These are phyloP conservation scores for Nicotiana rustica DNA, from an alignment of 305 asterid species.

Conservation along the genomic window DNA sequence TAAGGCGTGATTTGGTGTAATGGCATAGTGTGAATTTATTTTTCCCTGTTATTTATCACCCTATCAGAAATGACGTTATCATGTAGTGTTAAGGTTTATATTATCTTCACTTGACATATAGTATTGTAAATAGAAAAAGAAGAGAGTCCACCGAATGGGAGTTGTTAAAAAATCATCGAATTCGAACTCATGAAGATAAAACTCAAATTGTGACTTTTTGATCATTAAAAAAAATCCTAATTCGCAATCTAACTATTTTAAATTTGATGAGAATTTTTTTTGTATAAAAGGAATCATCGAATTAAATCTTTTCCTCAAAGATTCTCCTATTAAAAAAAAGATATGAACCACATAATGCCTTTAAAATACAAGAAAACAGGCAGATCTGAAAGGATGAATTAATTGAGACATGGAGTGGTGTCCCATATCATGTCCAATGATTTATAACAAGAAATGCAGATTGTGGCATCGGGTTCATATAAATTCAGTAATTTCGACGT, in stretches of 20 bases:
- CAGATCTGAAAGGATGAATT: not conserved
- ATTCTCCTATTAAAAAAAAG: not conserved
- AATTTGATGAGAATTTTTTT: too few relatives aligned
- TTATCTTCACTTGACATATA: not conserved
- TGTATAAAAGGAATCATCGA: not conserved
- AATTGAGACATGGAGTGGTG: conserved; percentile 21
- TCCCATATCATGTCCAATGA: not conserved
- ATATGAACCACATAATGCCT: not conserved
- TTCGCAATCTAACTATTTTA: too few relatives aligned
- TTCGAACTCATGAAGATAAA: too few relatives aligned
- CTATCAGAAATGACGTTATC: not conserved
- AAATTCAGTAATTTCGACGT: too few relatives aligned
- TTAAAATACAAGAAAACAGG: conserved; percentile 3
- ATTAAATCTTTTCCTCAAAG: not conserved
- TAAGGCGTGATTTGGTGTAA: not conserved
- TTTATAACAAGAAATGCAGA: not conserved
- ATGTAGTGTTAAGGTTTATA: not conserved
- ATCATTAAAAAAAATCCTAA: too few relatives aligned
- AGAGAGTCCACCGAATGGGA: too few relatives aligned
- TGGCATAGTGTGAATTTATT: not conserved
- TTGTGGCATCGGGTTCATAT: too few relatives aligned
- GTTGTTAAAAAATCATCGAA: too few relatives aligned
- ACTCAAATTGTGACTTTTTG: too few relatives aligned
- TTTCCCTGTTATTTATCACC: not conserved
- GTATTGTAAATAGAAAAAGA: too few relatives aligned